Evolutionary conservation across 345 rosid genomes (phyloP), one percentile per base, ranked within the genome.

Genomic region (Pistacia integerrima): DNA sequence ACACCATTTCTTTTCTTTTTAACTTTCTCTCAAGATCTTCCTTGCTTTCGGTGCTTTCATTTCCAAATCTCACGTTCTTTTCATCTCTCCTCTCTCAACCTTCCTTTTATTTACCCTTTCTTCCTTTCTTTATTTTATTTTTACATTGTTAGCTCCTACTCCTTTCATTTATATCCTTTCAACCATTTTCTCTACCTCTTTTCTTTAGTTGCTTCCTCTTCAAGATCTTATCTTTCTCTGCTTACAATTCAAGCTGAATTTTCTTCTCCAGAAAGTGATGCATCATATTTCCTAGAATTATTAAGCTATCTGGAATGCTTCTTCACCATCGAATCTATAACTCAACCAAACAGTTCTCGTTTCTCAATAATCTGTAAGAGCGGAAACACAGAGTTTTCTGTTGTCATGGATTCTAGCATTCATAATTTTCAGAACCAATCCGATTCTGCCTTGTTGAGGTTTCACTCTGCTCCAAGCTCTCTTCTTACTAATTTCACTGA

Each of bases 381-480:
- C 67, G 78, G 11, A 61, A 57, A 22, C 55, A 82, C 65, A 51
- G 64, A 8, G 55, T 3, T 8, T 61, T 60, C 12, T 65, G 70
- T 70, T 17, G 20, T 35, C 64, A 91, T 93, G 98, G 97, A 92
- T 87, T 89, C 98, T 66, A 75, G 79, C 33, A 82, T 70, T 74
- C 88, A 62, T 22, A 74, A 64, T 65, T 85, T 75, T 69, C 75
- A 76, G 11, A 77, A 71, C 48, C 90, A 88, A 83, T 67, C 93
- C 78, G 85, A 77, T 73, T 82, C 90, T 58, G 97, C 97, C 74
- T 79, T 92, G 71, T 87, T 91, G 67, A 88, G 99, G 70, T 95
- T 95, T 77, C 88, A 97, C 58, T 92, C 98, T 4, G 96, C 97
- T 25, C 97, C 97, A 5, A 92, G 88, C 77, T 85, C 91, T 8